Conservation (phyloP, 345 rosid species). For the Gossypium rotundifolium region DNA sequence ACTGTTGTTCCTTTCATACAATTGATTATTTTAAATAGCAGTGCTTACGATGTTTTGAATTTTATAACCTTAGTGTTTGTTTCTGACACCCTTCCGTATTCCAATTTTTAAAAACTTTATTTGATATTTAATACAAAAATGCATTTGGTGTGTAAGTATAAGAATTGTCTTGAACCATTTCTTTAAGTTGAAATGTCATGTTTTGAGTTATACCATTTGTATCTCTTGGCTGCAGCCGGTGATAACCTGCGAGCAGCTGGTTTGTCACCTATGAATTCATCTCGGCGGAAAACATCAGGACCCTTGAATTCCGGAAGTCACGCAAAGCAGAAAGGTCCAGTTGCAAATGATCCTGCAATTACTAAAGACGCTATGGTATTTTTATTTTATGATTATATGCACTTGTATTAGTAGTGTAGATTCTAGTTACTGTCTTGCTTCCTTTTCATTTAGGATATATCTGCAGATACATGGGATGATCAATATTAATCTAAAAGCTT, state of each 20-base stretch:
- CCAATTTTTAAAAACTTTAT: background rate
- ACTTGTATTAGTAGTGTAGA: background rate
- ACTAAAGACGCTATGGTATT: conserved; percentile 56
- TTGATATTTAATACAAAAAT: background rate
- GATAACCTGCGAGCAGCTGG: conserved; percentile 43
- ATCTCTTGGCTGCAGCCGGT: conserved; percentile 42
- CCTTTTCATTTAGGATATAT: background rate
- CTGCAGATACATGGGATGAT: background rate
- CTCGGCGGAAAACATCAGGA: conserved; percentile 67
- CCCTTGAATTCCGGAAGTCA: conserved; percentile 51
- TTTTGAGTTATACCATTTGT: background rate
- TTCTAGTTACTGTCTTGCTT: background rate
- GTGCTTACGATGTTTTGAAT: background rate
- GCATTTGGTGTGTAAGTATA: background rate
- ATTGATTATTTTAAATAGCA: background rate
- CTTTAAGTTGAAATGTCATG: background rate
- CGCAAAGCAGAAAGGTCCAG: conserved; percentile 62
- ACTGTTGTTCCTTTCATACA: background rate
- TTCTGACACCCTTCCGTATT: background rate
- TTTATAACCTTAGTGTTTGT: background rate
- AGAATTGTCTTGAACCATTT: background rate
- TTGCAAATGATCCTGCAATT: conserved; percentile 42
- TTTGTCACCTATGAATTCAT: conserved; percentile 55
- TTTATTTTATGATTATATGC: background rate
- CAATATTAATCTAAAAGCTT: background rate